Conservation (phyloP, 2,329 filamentous ascomycete species). For the Neopestalotiopsis sp. region DNA sequence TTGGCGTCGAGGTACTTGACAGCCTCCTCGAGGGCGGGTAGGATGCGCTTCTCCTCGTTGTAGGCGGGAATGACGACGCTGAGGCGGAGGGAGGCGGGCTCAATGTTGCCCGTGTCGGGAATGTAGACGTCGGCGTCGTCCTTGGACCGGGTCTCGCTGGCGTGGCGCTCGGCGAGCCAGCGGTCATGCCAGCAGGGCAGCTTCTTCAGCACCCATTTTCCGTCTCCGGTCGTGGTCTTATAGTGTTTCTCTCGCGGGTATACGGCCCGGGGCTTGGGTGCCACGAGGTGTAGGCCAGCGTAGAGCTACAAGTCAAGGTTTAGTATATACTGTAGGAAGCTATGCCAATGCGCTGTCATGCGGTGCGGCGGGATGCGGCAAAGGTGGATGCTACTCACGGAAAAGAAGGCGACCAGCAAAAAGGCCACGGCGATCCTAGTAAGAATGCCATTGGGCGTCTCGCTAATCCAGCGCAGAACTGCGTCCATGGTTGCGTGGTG, state of each 20-base stretch:
- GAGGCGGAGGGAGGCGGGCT: constrained; percentile 81
- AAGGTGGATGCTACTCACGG: constrained; percentile 37
- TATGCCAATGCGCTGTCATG: neutral
- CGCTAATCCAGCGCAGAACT: constrained; percentile 30
- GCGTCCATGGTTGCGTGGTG: constrained; percentile 27
- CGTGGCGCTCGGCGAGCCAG: constrained; percentile 67
- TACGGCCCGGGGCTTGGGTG: constrained; percentile 78
- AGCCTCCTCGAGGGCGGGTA: constrained; percentile 87
- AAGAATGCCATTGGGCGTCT: constrained; percentile 46
- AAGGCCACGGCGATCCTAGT: constrained; percentile 42
- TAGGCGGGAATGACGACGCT: constrained; percentile 94
- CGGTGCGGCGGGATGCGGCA: too few relatives aligned
- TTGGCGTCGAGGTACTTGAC: constrained; percentile 82
- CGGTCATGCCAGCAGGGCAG: constrained; percentile 90
- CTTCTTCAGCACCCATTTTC: constrained; percentile 57
- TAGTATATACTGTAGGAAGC: too few relatives aligned
- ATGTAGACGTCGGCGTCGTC: constrained; percentile 41
- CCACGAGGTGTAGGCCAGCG: constrained; percentile 73
- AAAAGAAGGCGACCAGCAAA: constrained; percentile 40
- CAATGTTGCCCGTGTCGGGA: constrained; percentile 64
- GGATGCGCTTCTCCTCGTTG: constrained; percentile 87
- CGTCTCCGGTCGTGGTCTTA: constrained; percentile 73
- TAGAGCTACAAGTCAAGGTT: constrained; percentile 57
- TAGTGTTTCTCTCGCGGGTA: constrained; percentile 85
- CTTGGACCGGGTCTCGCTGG: constrained; percentile 46